phyloP scores from a whole-genome alignment of 2,329 filamentous ascomycete genomes.

The Elsinoe batatas region DNA sequence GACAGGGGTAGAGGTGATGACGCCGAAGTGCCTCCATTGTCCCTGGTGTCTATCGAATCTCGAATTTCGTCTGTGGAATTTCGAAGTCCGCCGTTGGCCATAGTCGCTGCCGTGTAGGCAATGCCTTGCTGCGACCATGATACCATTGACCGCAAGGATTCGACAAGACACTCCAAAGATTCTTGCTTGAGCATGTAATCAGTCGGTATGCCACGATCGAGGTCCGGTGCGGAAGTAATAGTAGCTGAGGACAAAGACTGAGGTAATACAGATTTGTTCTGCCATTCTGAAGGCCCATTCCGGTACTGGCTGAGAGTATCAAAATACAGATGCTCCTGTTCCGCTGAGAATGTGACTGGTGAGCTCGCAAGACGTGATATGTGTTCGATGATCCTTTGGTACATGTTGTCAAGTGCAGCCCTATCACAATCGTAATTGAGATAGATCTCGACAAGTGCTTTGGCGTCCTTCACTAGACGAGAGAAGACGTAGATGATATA shows the following conservation, averaged over 20 bases:
- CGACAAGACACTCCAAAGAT: slow-evolving; percentile 77
- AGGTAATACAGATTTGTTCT: slow-evolving; percentile 72
- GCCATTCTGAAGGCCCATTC: slow-evolving; percentile 63
- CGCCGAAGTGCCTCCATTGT: slow-evolving; percentile 48
- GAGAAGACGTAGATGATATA: slow-evolving; percentile 82
- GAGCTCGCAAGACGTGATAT: slow-evolving; percentile 76
- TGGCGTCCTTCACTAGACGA: slow-evolving; percentile 72
- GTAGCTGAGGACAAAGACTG: slow-evolving; percentile 75
- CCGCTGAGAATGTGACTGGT: slow-evolving; percentile 61
- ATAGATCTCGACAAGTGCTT: slow-evolving; percentile 87
- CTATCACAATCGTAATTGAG: slow-evolving; percentile 97
- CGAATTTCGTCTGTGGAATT: slow-evolving; percentile 51
- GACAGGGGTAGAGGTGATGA: slow-evolving; percentile 12
- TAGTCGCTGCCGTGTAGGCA: slow-evolving; percentile 36
- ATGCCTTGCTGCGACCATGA: slow-evolving; percentile 76
- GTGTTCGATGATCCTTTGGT: slow-evolving; percentile 88
- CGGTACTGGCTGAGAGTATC: slow-evolving; percentile 55
- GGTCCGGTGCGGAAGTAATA: slow-evolving; percentile 40
- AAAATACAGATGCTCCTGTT: slow-evolving; percentile 78
- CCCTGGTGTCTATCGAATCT: slow-evolving; percentile 65
- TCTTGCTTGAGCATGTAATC: slow-evolving; percentile 89
- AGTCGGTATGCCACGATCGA: slow-evolving; percentile 58
- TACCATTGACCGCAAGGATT: slow-evolving; percentile 78
- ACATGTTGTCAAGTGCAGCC: slow-evolving; percentile 88
- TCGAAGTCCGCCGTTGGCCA: slow-evolving; percentile 33